Evolutionary conservation across 2,329 filamentous ascomycete species (phyloP).

Genomic region (Diplodia intermedia): DNA sequence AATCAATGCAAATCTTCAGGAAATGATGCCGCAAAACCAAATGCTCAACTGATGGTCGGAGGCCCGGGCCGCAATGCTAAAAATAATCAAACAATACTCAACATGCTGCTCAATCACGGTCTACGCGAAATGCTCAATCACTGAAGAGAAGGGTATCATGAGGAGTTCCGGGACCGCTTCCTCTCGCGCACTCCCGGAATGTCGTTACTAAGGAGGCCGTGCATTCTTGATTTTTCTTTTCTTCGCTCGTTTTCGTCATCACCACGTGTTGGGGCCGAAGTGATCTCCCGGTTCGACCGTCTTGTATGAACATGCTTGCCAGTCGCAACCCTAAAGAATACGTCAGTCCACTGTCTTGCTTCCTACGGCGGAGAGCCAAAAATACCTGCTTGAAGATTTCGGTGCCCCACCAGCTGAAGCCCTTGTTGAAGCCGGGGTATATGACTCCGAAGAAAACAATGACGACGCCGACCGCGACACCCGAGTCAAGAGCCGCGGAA

Average conservation of each 20-base stretch:
- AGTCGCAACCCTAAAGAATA: conserved; percentile 71
- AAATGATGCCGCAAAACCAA: conserved; percentile 5
- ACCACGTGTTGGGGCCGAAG: conserved; percentile 47
- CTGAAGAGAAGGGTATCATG: conserved; percentile 26
- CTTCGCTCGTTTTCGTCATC: conserved; percentile 20
- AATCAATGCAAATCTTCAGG: neutral
- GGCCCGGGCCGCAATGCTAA: conserved; percentile 3
- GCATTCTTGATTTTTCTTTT: neutral
- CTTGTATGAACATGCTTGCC: conserved; percentile 77
- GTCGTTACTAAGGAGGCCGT: conserved; percentile 23
- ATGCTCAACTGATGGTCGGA: conserved; percentile 3
- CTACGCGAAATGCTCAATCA: conserved; percentile 24
- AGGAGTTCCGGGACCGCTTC: neutral
- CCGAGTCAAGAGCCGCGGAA: conserved; percentile 81
- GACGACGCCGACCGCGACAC: conserved; percentile 80
- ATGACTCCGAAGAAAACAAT: conserved; percentile 86
- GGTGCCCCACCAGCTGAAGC: conserved; percentile 87
- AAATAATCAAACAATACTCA: conserved; percentile 4
- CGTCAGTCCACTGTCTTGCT: conserved; percentile 13
- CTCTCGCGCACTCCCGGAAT: neutral
- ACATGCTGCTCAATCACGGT: conserved; percentile 24
- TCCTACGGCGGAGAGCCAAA: conserved; percentile 33
- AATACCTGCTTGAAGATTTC: conserved; percentile 75
- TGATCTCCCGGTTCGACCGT: conserved; percentile 54
- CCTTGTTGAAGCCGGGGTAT: conserved; percentile 76